Percentiles rank a stretch among this genome's conserved stretches.
phyloP scores from a whole-genome alignment of 106 monocot genomes.

The Apostasia ramifera region DNA sequence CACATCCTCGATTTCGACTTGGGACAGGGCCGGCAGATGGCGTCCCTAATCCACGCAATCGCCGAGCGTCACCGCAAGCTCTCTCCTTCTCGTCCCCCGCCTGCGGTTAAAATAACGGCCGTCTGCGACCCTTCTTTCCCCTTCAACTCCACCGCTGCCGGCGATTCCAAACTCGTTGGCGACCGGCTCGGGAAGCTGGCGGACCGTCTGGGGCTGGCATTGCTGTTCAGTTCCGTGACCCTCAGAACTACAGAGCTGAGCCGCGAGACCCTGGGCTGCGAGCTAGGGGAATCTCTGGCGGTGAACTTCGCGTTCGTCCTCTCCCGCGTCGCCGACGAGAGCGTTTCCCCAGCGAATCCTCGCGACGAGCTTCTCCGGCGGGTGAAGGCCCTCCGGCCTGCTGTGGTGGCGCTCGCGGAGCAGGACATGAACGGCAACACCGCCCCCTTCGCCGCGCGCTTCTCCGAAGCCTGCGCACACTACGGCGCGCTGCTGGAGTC shows the following conservation, averaged over 20 bases:
- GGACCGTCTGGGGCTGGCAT: conserved; percentile 11
- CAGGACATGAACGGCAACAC: conserved; percentile 59
- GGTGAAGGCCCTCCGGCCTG: conserved; percentile 21
- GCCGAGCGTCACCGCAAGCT: conserved; percentile 16
- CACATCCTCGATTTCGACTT: conserved; percentile 79
- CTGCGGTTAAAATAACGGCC: conserved; percentile 26
- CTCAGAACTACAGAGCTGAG: conserved; percentile 19
- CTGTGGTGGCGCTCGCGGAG: conserved; percentile 29
- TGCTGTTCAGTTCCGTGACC: conserved; percentile 26
- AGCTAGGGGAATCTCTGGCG: conserved; percentile 28
- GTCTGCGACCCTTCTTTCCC: conserved; percentile 22
- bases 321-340: conserved; percentile 45
- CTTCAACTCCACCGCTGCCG: background rate
- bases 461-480: conserved; percentile 33
- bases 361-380: conserved; percentile 43
- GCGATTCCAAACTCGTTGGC: conserved; percentile 14
- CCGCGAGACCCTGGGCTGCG: conserved; percentile 26
- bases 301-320: conserved; percentile 44
- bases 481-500: conserved; percentile 43
- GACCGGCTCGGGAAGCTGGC: conserved; percentile 17
- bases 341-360: conserved; percentile 51
- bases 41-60: conserved; percentile 36
- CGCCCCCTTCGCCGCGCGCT: conserved; percentile 38
- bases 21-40: conserved; percentile 45
- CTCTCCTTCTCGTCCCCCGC: background rate